Conservation (phyloP, 2,329 filamentous ascomycete species). For the Rutstroemia sp. region DNA sequence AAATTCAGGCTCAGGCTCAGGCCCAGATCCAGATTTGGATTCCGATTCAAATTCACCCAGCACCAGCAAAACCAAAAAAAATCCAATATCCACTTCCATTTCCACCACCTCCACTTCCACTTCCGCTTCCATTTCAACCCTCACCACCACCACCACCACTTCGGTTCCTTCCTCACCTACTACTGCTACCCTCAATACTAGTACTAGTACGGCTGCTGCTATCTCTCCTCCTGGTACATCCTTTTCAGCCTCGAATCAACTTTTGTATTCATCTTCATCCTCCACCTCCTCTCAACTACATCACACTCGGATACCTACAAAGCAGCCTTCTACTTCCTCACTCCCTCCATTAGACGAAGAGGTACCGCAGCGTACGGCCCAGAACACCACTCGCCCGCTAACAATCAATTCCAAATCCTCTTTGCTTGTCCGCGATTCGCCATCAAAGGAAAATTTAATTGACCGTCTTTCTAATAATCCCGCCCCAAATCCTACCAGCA, state of each 20-base stretch:
- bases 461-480: slow-evolving; percentile 7
- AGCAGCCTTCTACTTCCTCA: background rate
- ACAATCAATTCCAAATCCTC: slow-evolving; percentile 4
- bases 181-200: background rate
- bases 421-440: slow-evolving; percentile 1
- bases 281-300: background rate
- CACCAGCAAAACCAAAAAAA: background rate
- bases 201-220: no score
- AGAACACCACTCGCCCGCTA: background rate
- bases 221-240: background rate
- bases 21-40: background rate
- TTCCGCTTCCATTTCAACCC: background rate
- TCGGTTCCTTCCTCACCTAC: background rate
- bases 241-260: background rate
- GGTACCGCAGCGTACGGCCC: background rate
- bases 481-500: background rate
- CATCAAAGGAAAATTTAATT: background rate
- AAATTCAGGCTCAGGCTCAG: background rate
- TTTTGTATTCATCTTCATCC: background rate
- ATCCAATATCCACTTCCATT: background rate
- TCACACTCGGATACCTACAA: background rate
- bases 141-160: background rate
- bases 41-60: background rate
- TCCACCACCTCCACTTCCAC: no score
- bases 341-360: background rate